Conservation (phyloP, 2,329 filamentous ascomycete genomes). For the Ploettnerulaceae sp. region DNA sequence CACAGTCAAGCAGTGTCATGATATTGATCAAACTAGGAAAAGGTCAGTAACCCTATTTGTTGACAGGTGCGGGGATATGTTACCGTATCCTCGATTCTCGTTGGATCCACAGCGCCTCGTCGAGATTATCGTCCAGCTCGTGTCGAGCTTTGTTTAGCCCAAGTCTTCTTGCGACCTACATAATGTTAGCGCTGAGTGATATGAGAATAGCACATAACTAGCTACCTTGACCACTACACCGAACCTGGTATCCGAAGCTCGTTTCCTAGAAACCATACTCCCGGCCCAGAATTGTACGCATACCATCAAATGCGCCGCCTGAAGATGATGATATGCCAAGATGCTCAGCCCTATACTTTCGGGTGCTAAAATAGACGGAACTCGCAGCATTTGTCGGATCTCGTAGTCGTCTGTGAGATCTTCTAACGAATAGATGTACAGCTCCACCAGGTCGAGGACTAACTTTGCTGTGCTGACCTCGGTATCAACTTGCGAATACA, state of each 20-base stretch:
- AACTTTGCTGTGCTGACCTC: conserved; percentile 37
- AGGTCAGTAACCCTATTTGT: neutral
- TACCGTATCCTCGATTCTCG: conserved; percentile 41
- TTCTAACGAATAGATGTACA: conserved; percentile 40
- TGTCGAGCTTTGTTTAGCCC: conserved; percentile 37
- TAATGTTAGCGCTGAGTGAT: neutral
- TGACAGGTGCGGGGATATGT: neutral
- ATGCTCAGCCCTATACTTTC: conserved; percentile 32
- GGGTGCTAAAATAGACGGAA: conserved; percentile 19
- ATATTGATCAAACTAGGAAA: conserved; percentile 36
- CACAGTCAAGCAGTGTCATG: conserved; percentile 40
- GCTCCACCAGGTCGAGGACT: conserved; percentile 40
- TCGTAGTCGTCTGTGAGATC: conserved; percentile 39
- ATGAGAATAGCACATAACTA: neutral
- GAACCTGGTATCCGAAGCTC: conserved; percentile 41
- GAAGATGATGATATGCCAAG: conserved; percentile 37
- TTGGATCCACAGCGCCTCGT: conserved; percentile 40
- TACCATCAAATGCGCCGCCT: conserved; percentile 40
- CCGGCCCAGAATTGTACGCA: conserved; percentile 42
- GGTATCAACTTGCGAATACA: conserved; percentile 39
- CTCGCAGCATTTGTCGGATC: conserved; percentile 34
- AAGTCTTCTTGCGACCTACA: conserved; percentile 37
- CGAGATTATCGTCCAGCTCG: conserved; percentile 34
- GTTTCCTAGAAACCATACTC: conserved; percentile 35
- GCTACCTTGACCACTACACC: conserved; percentile 39